A percentile compares a stretch with the other conserved stretches of the same genome.
Conservation (phyloP, 495 filamentous ascomycete species). For the Aspergillus leporis region DNA sequence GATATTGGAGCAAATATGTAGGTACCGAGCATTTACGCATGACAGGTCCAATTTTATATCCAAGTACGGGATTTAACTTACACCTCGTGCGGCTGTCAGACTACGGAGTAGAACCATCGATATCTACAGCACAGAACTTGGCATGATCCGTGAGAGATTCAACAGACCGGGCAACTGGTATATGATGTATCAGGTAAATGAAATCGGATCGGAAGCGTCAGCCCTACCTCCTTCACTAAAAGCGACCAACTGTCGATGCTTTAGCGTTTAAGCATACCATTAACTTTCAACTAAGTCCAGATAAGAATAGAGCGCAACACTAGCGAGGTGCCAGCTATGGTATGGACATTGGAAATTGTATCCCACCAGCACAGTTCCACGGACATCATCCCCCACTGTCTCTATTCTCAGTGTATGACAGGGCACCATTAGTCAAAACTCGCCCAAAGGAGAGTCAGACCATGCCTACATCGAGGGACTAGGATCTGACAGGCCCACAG, state of each 20-base stretch:
- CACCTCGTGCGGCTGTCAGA: background rate
- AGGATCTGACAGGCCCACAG: background rate
- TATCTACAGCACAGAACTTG: background rate
- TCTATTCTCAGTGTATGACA: background rate
- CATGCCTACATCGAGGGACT: background rate
- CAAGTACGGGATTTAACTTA: background rate
- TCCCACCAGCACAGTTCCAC: background rate
- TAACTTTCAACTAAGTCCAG: background rate
- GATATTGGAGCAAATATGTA: background rate
- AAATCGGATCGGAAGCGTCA: constrained; percentile 4
- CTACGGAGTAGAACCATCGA: background rate
- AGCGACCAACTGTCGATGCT: background rate
- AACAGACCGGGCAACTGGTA: background rate
- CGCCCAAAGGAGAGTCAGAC: background rate
- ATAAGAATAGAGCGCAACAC: background rate
- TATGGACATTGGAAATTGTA: background rate
- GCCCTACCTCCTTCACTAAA: background rate
- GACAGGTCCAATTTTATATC: background rate
- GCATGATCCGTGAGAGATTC: background rate
- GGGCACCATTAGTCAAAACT: background rate
- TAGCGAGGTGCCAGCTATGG: background rate
- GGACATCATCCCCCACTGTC: background rate
- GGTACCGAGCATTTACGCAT: background rate
- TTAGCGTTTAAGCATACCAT: background rate
- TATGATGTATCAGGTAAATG: constrained; percentile 4